A percentile compares a stretch with the other conserved stretches of the same genome.
These are phyloP conservation scores for Laguncularia racemosa DNA, from an alignment of 345 rosid species.

Conservation along the genomic window DNA sequence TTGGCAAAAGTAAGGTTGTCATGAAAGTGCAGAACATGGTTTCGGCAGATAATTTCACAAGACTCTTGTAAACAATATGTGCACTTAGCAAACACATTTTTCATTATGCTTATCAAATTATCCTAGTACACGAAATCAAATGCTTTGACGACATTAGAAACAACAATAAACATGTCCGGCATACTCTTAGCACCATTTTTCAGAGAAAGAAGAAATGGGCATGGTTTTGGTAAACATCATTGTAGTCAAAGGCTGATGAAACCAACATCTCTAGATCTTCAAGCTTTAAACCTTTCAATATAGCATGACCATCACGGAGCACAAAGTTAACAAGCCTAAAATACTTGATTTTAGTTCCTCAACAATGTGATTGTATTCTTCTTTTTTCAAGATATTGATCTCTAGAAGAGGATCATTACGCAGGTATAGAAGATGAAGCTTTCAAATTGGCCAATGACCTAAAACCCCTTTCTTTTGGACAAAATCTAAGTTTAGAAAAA, in stretches of 20 bases:
- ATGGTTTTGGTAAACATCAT: conserved; percentile 62
- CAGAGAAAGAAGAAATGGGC: conserved; percentile 45
- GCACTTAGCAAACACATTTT: conserved; percentile 40
- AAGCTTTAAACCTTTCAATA: conserved; percentile 49
- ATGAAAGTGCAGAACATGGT: conserved; percentile 10
- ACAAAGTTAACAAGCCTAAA: too few relatives aligned
- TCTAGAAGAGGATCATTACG: conserved; percentile 8
- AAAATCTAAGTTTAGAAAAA: conserved; percentile 60
- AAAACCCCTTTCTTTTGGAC: conserved; percentile 60
- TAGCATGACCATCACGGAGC: too few relatives aligned
- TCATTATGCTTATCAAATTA: conserved; percentile 46
- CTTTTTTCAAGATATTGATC: conserved; percentile 7
- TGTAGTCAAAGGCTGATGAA: conserved; percentile 77
- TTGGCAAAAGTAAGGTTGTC: too few relatives aligned
- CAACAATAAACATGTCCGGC: too few relatives aligned
- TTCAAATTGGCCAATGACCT: conserved; percentile 69
- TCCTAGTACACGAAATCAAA: conserved; percentile 72
- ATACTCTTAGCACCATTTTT: conserved; percentile 58
- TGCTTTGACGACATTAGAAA: conserved; percentile 72
- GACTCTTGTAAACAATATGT: conserved; percentile 36
- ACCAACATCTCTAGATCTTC: conserved; percentile 66
- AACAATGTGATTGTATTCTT: conserved; percentile 51
- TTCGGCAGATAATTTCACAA: conserved; percentile 38
- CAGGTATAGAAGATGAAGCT: conserved; percentile 35
- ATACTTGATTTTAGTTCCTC: too few relatives aligned